Conservation (phyloP, 2,329 filamentous ascomycete genomes). For the Colletotrichum euphorbiae region DNA sequence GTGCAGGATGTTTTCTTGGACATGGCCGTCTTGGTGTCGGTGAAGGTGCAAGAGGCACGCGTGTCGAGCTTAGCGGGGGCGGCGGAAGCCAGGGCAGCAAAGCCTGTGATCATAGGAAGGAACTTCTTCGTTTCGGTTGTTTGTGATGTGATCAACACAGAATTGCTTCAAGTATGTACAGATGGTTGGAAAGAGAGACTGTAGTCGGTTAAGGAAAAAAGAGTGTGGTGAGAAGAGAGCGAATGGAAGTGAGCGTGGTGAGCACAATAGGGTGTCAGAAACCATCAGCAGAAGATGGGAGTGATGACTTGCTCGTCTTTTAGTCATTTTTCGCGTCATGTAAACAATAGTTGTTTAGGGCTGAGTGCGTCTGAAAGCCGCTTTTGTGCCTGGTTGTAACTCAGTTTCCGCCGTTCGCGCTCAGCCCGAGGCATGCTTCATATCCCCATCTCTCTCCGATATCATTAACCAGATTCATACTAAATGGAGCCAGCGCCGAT, state of each 20-base stretch:
- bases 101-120: constrained; percentile 40
- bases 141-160: constrained; percentile 21
- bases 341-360: too few species aligned
- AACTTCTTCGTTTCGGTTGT: constrained; percentile 23
- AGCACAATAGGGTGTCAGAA: constrained; percentile 18
- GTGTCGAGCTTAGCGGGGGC: constrained; percentile 42
- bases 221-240: constrained; percentile 23
- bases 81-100: constrained; percentile 44
- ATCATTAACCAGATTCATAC: too few species aligned
- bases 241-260: constrained; percentile 27
- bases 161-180: constrained; percentile 24
- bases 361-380: too few species aligned
- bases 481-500: too few species aligned
- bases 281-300: not conserved
- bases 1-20: constrained; percentile 63
- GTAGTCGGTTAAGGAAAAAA: constrained; percentile 16
- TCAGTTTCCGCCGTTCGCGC: too few species aligned
- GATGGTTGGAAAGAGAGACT: constrained; percentile 19
- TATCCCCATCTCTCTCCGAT: too few species aligned
- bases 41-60: constrained; percentile 63
- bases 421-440: too few species aligned
- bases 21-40: constrained; percentile 58
- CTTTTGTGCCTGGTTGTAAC: too few species aligned
- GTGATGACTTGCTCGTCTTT: too few species aligned
- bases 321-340: too few species aligned